Percentiles rank a stretch among this genome's conserved stretches.
Conservation (phyloP, 371 early-diverging fungal genomes). For the Funneliformis caledonium region DNA sequence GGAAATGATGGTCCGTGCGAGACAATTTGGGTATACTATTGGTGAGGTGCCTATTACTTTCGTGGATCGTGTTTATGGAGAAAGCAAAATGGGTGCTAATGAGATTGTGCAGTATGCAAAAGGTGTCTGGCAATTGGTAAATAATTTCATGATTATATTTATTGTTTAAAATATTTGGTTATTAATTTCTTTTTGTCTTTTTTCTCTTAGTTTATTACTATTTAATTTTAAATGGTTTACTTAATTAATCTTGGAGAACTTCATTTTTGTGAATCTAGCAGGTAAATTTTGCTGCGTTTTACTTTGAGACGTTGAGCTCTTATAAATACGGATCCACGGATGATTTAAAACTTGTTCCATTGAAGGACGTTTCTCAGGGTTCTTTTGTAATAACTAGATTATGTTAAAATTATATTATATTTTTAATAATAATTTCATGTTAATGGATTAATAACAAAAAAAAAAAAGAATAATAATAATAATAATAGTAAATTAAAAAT, state of each 20-base stretch:
- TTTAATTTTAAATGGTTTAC: not conserved
- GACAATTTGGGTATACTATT: constrained; percentile 86
- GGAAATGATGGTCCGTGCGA: constrained; percentile 99
- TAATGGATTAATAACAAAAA: constrained; percentile 3
- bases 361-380: constrained; percentile 75
- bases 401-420: constrained; percentile 8
- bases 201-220: not conserved
- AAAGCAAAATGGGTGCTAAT: constrained; percentile 92
- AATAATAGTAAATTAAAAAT: not conserved
- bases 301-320: not conserved
- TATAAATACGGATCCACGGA: constrained; percentile 70
- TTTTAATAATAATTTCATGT: constrained; percentile 31
- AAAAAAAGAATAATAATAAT: not conserved
- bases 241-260: not conserved
- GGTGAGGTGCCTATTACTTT: constrained; percentile 96
- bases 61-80: constrained; percentile 97
- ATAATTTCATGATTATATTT: not conserved
- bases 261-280: not conserved
- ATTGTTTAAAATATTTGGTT: not conserved
- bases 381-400: constrained; percentile 73
- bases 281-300: not conserved
- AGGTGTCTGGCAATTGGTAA: constrained; percentile 54
- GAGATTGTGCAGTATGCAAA: constrained; percentile 94
- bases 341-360: constrained; percentile 80
- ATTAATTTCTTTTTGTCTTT: not conserved